Evolutionary conservation across 2,329 filamentous ascomycete species (phyloP), one percentile per base, ranked within the genome.

Genomic region (Beauveria bassiana): DNA sequence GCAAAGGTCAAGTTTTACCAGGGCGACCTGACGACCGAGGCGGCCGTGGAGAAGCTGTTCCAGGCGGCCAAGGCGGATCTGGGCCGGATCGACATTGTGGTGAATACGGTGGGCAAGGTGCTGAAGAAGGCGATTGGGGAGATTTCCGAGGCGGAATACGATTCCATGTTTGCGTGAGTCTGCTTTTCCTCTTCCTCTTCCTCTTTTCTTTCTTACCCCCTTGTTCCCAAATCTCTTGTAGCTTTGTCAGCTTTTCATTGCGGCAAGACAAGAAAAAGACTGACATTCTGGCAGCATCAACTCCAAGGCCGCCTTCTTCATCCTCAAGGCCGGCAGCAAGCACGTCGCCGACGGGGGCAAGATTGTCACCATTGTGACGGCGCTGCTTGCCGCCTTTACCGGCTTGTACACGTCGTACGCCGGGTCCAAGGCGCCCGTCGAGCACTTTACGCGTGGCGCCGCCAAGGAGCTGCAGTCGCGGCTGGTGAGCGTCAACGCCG

Each of bases 101-200:
- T 81, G 65, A 81, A 81, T 68, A 81, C 78, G 16, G 73, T 81
- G 40, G 79, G 79, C 49, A 80, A 79, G 70, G 77, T 78, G 38
- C 68, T 78, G 50, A 78, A 78, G 74, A 79, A 80, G 70, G 71
- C 75, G 6, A 76, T 78, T 31, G 68, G 69, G 1, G 74, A 76
- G 14, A 75, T 79, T 52, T 70, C 68, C 4, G 78, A 80, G 65
- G 70, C 67, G 12, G 77, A 81, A 60, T 79, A 79, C 64, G 78
- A 80, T 64, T 66, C 71, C 3, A 78, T 79, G 74, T 80, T 79
- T 71, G 76, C 73, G 73, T 76, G 69, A 55, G 74, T 71, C 12
- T 10, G 28, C 40, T 45, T 16, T 59, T 38, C 10, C 53, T n/a
- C 7, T 34, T n/a, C 3, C 10, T 12, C 10, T 12, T 3, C 16